phyloP scores from a whole-genome alignment of 352 stramenopile genomes.

The Pythium folliculosum region DNA sequence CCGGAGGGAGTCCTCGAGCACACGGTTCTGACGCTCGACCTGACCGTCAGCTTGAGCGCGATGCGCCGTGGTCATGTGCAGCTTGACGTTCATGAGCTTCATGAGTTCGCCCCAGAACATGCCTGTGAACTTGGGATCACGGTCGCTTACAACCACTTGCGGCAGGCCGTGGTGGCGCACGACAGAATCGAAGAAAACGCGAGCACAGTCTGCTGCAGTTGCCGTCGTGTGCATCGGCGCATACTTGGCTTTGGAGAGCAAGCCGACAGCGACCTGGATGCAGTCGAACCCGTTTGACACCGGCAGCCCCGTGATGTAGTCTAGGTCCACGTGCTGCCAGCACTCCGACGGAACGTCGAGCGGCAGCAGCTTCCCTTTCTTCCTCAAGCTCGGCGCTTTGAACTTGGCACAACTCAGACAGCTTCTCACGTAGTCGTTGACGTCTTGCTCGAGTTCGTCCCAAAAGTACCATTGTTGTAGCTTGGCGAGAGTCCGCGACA shows the following conservation, averaged over 20 bases:
- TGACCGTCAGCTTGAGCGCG: constrained; percentile 28
- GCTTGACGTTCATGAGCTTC: constrained; percentile 20
- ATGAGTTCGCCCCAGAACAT: constrained; percentile 31
- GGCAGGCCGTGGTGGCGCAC: constrained; percentile 26
- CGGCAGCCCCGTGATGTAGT: constrained; percentile 25
- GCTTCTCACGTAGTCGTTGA: constrained; percentile 18
- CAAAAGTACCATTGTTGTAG: constrained; percentile 5
- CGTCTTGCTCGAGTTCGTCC: constrained; percentile 8
- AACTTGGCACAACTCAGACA: constrained; percentile 18
- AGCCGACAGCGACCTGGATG: constrained; percentile 17
- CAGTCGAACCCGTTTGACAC: constrained; percentile 19
- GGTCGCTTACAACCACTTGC: constrained; percentile 23
- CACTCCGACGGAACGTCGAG: constrained; percentile 16
- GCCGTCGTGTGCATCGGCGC: constrained; percentile 11
- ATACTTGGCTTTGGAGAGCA: constrained; percentile 25
- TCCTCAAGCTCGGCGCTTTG: constrained; percentile 10
- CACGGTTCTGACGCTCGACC: constrained; percentile 22
- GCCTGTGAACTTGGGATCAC: constrained; percentile 29
- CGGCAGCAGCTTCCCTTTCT: constrained; percentile 24
- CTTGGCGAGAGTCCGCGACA: background rate
- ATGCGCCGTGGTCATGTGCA: constrained; percentile 16
- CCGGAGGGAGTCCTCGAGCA: constrained; percentile 24
- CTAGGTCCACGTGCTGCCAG: constrained; percentile 25
- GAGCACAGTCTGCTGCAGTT: constrained; percentile 2
- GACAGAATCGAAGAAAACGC: constrained; percentile 26